Conservation (phyloP, 2,329 filamentous ascomycete genomes). For the Fonsecaea pugnacius region DNA sequence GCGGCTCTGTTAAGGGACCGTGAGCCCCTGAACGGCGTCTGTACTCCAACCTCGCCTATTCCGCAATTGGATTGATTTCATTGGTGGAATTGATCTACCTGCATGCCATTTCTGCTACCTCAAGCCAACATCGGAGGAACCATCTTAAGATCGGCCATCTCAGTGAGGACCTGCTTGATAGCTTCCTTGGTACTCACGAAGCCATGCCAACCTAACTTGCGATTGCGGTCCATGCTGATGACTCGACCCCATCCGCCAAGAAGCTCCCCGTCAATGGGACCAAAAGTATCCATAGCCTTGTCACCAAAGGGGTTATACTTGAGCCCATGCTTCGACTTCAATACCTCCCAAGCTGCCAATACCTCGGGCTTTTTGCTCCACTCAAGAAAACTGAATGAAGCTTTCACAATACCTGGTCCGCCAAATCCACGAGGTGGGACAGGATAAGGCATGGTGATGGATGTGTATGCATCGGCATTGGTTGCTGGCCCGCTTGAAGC, state of each 20-base stretch:
- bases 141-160: slow-evolving; percentile 34
- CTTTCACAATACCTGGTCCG: slow-evolving; percentile 45
- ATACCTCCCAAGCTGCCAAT: slow-evolving; percentile 51
- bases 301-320: slow-evolving; percentile 27
- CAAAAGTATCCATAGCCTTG: slow-evolving; percentile 19
- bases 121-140: slow-evolving; percentile 22
- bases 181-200: slow-evolving; percentile 35
- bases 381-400: slow-evolving; percentile 48
- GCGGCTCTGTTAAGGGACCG: background rate
- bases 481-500: slow-evolving; percentile 42
- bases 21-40: background rate
- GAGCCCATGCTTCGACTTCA: slow-evolving; percentile 49
- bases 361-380: slow-evolving; percentile 54
- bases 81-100: background rate
- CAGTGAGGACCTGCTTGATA: slow-evolving; percentile 33
- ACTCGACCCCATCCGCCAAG: slow-evolving; percentile 36
- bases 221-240: slow-evolving; percentile 25
- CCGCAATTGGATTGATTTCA: background rate
- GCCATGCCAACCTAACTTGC: slow-evolving; percentile 31
- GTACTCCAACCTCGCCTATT: background rate
- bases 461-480: slow-evolving; percentile 31
- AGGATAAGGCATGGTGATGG: slow-evolving; percentile 32
- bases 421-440: slow-evolving; percentile 39
- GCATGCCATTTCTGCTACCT: background rate
- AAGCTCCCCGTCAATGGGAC: slow-evolving; percentile 21